Conservation (phyloP, 1,139 yeast species). For the Geotrichum histeridarum region DNA sequence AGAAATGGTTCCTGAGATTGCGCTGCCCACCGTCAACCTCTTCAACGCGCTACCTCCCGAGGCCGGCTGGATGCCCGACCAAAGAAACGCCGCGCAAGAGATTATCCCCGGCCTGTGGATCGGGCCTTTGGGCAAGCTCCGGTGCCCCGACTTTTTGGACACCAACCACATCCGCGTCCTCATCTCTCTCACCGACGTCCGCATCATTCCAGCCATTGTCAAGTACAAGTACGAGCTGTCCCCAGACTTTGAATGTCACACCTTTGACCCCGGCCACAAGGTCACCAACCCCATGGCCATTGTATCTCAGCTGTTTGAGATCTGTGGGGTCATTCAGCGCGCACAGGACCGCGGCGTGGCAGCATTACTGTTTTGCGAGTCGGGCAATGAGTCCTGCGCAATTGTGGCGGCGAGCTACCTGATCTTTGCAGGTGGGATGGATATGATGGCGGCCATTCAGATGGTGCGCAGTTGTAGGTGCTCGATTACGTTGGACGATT, state of each 20-base stretch:
- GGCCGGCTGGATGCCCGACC: no score
- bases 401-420: conserved; percentile 33
- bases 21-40: background rate
- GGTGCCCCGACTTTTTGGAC: conserved; percentile 26
- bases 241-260: conserved; percentile 16
- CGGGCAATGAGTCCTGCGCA: conserved; percentile 34
- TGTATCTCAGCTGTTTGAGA: conserved; percentile 23
- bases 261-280: conserved; percentile 23
- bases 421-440: conserved; percentile 24
- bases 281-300: conserved; percentile 19
- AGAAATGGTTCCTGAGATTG: background rate
- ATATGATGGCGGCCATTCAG: conserved; percentile 29
- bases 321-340: conserved; percentile 21
- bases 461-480: conserved; percentile 30
- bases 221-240: conserved; percentile 19
- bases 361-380: conserved; percentile 31
- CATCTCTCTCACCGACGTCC: conserved; percentile 22
- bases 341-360: conserved; percentile 9
- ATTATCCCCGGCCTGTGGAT: conserved; percentile 30
- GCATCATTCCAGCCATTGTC: conserved; percentile 13
- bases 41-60: no score
- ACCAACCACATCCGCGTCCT: conserved; percentile 27
- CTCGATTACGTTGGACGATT: conserved; percentile 28
- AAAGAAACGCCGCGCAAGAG: conserved; percentile 19
- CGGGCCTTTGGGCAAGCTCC: conserved; percentile 33